These are phyloP conservation scores for Schwanniomyces sp. DNA, from an alignment of 805 yeast species.

Conservation along the genomic window DNA sequence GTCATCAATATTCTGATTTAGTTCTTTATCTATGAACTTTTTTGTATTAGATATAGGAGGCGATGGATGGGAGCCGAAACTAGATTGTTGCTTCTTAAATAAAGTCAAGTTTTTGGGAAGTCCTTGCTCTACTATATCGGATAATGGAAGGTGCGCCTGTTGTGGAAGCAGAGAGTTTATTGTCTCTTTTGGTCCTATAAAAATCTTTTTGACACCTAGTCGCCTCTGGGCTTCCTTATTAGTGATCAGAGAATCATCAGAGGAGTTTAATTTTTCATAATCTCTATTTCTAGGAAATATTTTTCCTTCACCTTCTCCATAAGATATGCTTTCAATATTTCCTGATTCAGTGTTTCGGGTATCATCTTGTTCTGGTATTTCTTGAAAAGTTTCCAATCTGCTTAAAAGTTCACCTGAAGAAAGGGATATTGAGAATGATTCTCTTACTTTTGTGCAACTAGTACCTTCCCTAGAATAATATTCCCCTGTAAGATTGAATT, in stretches of 20 bases:
- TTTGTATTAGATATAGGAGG: background rate
- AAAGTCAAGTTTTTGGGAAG: background rate
- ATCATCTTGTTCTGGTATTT: background rate
- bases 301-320: background rate
- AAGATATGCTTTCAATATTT: background rate
- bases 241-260: background rate
- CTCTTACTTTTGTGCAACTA: background rate
- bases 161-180: background rate
- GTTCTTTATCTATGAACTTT: background rate
- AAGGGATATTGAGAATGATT: constrained; percentile 16
- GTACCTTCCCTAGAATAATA: background rate
- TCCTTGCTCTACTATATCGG: background rate
- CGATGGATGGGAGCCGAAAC: background rate
- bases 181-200: background rate
- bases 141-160: background rate
- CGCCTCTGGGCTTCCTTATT: background rate
- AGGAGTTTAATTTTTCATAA: background rate
- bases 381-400: constrained; percentile 16
- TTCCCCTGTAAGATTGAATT: background rate
- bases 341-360: background rate
- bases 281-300: background rate
- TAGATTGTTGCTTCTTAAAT: background rate
- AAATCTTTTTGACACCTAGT: background rate
- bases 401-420: constrained; percentile 31
- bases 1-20: background rate